Evolutionary conservation across 2,329 filamentous ascomycete genomes (phyloP), one percentile per base, ranked within the genome.

Genomic region (Penicillium janthinellum): DNA sequence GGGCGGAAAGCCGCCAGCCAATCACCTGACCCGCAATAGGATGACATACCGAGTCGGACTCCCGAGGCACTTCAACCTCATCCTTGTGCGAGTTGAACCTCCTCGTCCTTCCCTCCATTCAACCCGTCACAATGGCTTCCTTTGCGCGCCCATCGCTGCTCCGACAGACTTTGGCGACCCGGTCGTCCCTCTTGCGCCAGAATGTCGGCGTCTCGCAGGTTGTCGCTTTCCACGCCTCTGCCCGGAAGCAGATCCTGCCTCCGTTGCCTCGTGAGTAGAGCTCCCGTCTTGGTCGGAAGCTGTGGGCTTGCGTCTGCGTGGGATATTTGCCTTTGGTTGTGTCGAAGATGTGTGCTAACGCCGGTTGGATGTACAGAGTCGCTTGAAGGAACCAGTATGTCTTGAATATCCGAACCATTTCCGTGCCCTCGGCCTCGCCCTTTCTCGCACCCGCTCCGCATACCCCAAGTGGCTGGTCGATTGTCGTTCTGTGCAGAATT

Each of bases 151-250:
- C 75, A 37, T 67, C 73, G 54, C 66, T 75, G 64, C 68, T 77
- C 58, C 69, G 75, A 66, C 73, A 74, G 67, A 68, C 71, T 63
- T 66, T 77, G 54, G 72, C 73, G 61, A 67, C 71, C 64, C 71
- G 70, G 63, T 66, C 71, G 63, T 69, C 75, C 52, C 64, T 75
- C 59, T 69, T 70, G 64, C 72, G 69, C 64, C 72, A 69, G 66
- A 74, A 75, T 70, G 68, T 66, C 57, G 70, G 70, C 38, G 67
- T 74, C 58, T 78, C 80, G 67, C 83, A 87, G 77, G 83, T 88
- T 70, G 89, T 92, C 67, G 88, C 90, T 69, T 96, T 99, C 85
- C 93, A 97, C 79, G 91, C 89, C 72, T 91, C 91, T 44, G 84
- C 87, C 78, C 86, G 86, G 79, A 86, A 86, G 77, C 83, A 84